These are phyloP conservation scores for Aschersonia sp. DNA, from an alignment of 2,329 filamentous ascomycete species.

Conservation along the genomic window DNA sequence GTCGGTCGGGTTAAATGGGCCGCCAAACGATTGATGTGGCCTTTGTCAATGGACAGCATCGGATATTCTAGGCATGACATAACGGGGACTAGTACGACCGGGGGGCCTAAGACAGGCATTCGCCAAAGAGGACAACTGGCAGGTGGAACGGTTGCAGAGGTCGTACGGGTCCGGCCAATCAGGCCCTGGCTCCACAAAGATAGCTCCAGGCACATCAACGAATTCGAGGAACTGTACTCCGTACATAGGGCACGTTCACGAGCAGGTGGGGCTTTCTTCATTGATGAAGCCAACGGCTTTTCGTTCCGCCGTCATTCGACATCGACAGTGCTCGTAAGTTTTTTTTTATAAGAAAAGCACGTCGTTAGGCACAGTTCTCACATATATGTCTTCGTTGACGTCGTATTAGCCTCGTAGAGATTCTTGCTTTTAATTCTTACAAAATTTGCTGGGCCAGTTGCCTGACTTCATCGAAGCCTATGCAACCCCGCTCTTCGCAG, in stretches of 20 bases:
- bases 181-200: too few relatives aligned
- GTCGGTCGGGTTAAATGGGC: not conserved
- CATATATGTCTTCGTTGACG: not conserved
- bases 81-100: not conserved
- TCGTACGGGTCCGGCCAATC: too few relatives aligned
- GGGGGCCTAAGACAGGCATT: not conserved
- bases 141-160: not conserved
- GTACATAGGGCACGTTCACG: too few relatives aligned
- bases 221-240: too few relatives aligned
- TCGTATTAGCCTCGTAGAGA: not conserved
- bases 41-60: not conserved
- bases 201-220: too few relatives aligned
- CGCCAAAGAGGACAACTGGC: not conserved
- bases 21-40: not conserved
- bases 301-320: too few relatives aligned
- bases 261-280: too few relatives aligned
- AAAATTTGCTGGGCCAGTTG: not conserved
- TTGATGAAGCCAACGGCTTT: too few relatives aligned
- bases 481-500: not conserved
- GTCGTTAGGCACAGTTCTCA: too few relatives aligned
- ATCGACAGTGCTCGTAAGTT: too few relatives aligned
- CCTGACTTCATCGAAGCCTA: not conserved
- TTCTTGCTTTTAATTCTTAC: not conserved
- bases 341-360: too few relatives aligned
- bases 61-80: not conserved